Evolutionary conservation across 768 basidiomycete species (phyloP), one percentile per base, ranked within the genome.

Genomic region (Rhodotorula paludigena): DNA sequence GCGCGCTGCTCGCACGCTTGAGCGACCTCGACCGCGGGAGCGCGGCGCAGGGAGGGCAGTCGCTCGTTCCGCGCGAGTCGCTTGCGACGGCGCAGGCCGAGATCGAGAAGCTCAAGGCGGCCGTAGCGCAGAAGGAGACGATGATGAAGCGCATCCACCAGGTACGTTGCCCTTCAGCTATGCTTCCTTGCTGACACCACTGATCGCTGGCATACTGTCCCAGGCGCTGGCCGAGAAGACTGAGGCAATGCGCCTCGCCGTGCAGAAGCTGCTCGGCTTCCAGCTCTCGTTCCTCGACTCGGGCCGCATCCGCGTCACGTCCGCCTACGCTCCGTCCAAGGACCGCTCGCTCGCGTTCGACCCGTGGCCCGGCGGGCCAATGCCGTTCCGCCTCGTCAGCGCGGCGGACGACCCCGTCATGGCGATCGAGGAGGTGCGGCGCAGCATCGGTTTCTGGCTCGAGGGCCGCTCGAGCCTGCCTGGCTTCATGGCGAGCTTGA

Each of bases 261-360:
- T 97, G 66, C 86, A 88, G 8, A 86, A 89, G 0, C 87, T 98
- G 56, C 83, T 97, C 0, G 94, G 93, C 11, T 86, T 92, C 76
- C 91, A 94, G 74, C 84, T 97, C 57, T 87, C 88, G 2, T 96
- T 97, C 77, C 89, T 89, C 75, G 89, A 88, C 23, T 91, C 90
- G 57, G 93, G 92, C 0, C 86, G 90, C 73, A 87, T 97, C 56
- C 84, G 89, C 30, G 86, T 96, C 67, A 93, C 92, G 9, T 89
- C 88, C n/a, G 83, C 90, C 73, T 97, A 88, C 79, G 92, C 96
- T 69, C 84, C 66, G 15, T 57, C 49, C 21, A 68, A 74, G 49
- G 70, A 69, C 32, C 70, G 72, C 36, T 86, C 88, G 55, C 93
- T 96, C 76, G 88, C 92, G 38, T 90, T 99, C 59, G 64, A 65